phyloP scores from a whole-genome alignment of 371 early-diverging fungal species.

The Mortierella sp. region DNA sequence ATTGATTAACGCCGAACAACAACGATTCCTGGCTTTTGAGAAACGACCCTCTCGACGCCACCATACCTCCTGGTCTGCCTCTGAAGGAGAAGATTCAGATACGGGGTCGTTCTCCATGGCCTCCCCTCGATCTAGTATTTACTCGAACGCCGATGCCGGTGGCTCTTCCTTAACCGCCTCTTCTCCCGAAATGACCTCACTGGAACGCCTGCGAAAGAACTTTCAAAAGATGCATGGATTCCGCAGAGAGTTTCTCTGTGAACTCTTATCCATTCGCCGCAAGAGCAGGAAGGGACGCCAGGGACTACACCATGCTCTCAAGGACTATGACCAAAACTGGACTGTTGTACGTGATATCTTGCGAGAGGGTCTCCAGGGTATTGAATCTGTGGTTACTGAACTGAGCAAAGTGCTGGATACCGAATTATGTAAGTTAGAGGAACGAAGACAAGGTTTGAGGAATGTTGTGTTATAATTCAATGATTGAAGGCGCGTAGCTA shows the following conservation, averaged over 20 bases:
- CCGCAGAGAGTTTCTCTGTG: constrained; percentile 60
- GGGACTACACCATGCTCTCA: constrained; percentile 49
- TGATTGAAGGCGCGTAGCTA: background rate
- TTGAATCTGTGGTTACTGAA: constrained; percentile 53
- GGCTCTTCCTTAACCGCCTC: constrained; percentile 16
- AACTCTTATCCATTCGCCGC: constrained; percentile 58
- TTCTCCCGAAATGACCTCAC: constrained; percentile 48
- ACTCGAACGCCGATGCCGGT: constrained; percentile 23
- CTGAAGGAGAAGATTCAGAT: constrained; percentile 57
- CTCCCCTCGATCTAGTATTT: constrained; percentile 50
- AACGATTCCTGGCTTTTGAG: constrained; percentile 8
- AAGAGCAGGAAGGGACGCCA: constrained; percentile 57
- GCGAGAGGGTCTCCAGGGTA: constrained; percentile 49
- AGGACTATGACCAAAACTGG: constrained; percentile 62
- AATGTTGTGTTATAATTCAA: background rate
- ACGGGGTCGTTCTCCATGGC: constrained; percentile 24
- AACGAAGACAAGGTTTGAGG: background rate
- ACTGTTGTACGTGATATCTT: constrained; percentile 51
- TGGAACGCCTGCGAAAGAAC: constrained; percentile 56
- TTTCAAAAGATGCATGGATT: constrained; percentile 61
- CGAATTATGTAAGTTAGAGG: constrained; percentile 52
- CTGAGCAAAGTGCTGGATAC: constrained; percentile 57
- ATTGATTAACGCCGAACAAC: constrained; percentile 16
- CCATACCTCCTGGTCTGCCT: constrained; percentile 55
- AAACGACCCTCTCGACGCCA: constrained; percentile 43